A percentile compares a stretch with the other conserved stretches of the same genome.
Evolutionary conservation across 169 alveolate species (phyloP).

Genomic region (Plasmodium adleri): DNA sequence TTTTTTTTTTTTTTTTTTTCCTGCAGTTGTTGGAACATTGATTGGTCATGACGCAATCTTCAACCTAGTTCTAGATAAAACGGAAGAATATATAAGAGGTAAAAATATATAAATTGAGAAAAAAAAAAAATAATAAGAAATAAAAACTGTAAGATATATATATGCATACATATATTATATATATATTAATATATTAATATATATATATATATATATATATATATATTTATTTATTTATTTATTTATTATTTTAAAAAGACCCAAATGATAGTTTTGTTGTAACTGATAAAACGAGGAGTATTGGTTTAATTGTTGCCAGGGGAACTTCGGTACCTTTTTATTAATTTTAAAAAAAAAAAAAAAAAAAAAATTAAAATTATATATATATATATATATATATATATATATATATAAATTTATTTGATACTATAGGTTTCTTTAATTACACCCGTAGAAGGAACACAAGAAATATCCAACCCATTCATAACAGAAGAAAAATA

Average conservation of each 20-base stretch:
- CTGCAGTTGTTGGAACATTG: conserved; percentile 88
- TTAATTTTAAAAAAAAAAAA: neutral
- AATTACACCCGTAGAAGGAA: conserved; percentile 90
- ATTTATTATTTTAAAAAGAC: conserved; percentile 66
- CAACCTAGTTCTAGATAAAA: conserved; percentile 91
- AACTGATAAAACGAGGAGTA: conserved; percentile 86
- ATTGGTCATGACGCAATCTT: conserved; percentile 92
- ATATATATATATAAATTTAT: neutral
- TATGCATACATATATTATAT: neutral
- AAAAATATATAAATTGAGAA: conserved; percentile 4
- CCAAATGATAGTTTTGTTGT: conserved; percentile 86
- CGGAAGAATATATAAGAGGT: conserved; percentile 91
- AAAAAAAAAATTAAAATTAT: neutral
- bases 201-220: neutral
- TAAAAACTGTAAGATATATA: neutral
- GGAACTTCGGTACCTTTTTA: conserved; percentile 89
- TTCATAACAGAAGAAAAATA: conserved; percentile 78
- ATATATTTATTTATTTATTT: conserved; percentile 4
- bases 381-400: neutral
- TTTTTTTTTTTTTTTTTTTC: conserved; percentile 10
- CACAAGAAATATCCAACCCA: conserved; percentile 89
- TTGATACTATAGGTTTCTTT: conserved; percentile 82
- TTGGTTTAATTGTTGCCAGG: conserved; percentile 92
- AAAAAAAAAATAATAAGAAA: neutral
- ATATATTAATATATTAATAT: neutral